A percentile compares a stretch with the other conserved stretches of the same genome.
phyloP scores from a whole-genome alignment of 768 basidiomycete species.

The Rubroboletus pulcherrimus region DNA sequence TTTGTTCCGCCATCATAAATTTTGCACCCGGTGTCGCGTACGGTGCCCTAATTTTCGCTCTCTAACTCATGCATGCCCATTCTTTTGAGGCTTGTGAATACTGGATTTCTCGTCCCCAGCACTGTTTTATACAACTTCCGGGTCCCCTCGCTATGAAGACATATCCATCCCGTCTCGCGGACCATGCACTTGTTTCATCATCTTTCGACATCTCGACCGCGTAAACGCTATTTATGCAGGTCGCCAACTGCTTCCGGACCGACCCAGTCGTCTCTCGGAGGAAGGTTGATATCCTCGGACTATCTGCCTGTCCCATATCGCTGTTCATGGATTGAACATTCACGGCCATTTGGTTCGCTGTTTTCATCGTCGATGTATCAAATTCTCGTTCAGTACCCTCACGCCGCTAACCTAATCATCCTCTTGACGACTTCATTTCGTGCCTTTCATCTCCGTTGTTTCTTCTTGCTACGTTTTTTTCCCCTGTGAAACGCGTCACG shows the following conservation, averaged over 20 bases:
- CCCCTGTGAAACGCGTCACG: constrained; percentile 26
- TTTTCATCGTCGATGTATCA: constrained; percentile 31
- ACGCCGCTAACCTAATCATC: constrained; percentile 34
- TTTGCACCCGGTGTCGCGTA: constrained; percentile 31
- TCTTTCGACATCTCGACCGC: constrained; percentile 28
- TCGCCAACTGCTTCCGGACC: constrained; percentile 13
- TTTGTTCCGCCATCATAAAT: constrained; percentile 26
- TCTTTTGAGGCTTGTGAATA: constrained; percentile 36
- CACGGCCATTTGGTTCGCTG: constrained; percentile 23
- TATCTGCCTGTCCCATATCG: constrained; percentile 25
- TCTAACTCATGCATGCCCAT: constrained; percentile 34
- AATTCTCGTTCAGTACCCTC: constrained; percentile 30
- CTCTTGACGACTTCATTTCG: constrained; percentile 36
- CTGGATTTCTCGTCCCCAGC: constrained; percentile 27
- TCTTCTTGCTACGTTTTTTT: constrained; percentile 37
- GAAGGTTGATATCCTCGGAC: constrained; percentile 32
- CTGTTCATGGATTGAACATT: constrained; percentile 39
- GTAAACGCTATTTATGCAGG: constrained; percentile 32
- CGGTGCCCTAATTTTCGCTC: constrained; percentile 39
- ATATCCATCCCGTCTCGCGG: constrained; percentile 64
- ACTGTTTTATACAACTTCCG: constrained; percentile 22
- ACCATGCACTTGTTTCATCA: constrained; percentile 32
- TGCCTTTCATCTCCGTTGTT: constrained; percentile 34
- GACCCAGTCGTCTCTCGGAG: constrained; percentile 27
- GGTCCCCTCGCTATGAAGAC: constrained; percentile 42